Percentiles rank a stretch among this genome's conserved stretches.
Conservation (phyloP, 495 filamentous ascomycete species). For the Xylaria telfairii region DNA sequence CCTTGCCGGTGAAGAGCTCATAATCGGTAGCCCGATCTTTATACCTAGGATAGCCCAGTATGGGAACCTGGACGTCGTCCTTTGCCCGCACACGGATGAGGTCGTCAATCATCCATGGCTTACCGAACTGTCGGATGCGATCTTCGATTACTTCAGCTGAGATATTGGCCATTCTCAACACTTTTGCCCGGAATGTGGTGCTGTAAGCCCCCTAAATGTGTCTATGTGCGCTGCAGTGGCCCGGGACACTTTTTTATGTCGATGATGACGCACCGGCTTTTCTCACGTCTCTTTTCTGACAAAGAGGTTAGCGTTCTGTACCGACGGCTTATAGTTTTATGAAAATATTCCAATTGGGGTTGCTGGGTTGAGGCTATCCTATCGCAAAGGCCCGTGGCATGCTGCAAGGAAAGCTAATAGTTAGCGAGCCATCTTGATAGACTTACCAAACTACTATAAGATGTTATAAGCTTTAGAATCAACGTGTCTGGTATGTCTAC, state of each 20-base stretch:
- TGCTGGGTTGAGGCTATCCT: not conserved
- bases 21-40: slow-evolving; percentile 47
- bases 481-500: not conserved
- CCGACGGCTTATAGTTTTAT: not conserved
- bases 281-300: not conserved
- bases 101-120: slow-evolving; percentile 56
- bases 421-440: not conserved
- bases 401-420: not conserved
- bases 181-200: not conserved
- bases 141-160: slow-evolving; percentile 36
- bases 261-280: not conserved
- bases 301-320: not conserved
- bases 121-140: slow-evolving; percentile 33
- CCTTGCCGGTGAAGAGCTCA: slow-evolving; percentile 58
- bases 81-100: slow-evolving; percentile 56
- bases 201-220: not conserved
- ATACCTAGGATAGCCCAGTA: slow-evolving; percentile 58
- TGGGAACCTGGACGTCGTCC: slow-evolving; percentile 56
- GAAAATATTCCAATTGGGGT: not conserved
- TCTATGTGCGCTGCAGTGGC: not conserved
- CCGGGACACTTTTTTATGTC: not conserved
- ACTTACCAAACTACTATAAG: no score
- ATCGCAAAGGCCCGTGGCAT: not conserved
- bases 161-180: slow-evolving; percentile 37
- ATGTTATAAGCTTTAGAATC: not conserved